These are phyloP conservation scores for Athelia psychrophila DNA, from an alignment of 1,284 basidiomycete species.

Conservation along the genomic window DNA sequence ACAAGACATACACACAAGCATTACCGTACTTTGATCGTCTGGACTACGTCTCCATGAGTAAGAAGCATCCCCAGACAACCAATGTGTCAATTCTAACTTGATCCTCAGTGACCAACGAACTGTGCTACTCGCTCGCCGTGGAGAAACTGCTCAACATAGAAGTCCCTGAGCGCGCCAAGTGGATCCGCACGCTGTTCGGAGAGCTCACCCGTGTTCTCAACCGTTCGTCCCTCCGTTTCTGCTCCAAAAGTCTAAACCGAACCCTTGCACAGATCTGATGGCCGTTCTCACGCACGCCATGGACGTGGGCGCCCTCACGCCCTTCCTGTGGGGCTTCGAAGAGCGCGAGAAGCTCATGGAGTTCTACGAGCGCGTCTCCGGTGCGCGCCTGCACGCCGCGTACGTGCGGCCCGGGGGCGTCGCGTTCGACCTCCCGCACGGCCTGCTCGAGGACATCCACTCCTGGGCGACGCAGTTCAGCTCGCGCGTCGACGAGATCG, in stretches of 20 bases:
- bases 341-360: conserved; percentile 99
- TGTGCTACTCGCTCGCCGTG: conserved; percentile 95
- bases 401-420: conserved; percentile 98
- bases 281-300: conserved; percentile 94
- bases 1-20: conserved; percentile 98
- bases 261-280: conserved; percentile 77
- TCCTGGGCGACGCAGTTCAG: conserved; percentile 97
- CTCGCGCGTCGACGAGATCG: conserved; percentile 92
- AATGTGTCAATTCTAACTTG: background rate
- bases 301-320: conserved; percentile 98
- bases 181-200: conserved; percentile 97
- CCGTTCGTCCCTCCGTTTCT: conserved; percentile 47
- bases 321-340: conserved; percentile 99
- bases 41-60: conserved; percentile 99
- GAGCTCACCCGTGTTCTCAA: conserved; percentile 97
- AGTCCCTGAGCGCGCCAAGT: conserved; percentile 97
- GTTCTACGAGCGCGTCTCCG: conserved; percentile 99
- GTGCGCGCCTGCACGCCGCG: conserved; percentile 96
- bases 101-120: conserved; percentile 87
- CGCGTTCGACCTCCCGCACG: conserved; percentile 96
- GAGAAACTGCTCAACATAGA: conserved; percentile 99
- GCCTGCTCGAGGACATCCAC: conserved; percentile 95
- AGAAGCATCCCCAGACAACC: conserved; percentile 24
- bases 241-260: conserved; percentile 3
- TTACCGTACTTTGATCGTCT: conserved; percentile 99